A percentile compares a stretch with the other conserved stretches of the same genome.
Evolutionary conservation across 768 basidiomycete genomes (phyloP).

Genomic region (Tricholoma terreum): DNA sequence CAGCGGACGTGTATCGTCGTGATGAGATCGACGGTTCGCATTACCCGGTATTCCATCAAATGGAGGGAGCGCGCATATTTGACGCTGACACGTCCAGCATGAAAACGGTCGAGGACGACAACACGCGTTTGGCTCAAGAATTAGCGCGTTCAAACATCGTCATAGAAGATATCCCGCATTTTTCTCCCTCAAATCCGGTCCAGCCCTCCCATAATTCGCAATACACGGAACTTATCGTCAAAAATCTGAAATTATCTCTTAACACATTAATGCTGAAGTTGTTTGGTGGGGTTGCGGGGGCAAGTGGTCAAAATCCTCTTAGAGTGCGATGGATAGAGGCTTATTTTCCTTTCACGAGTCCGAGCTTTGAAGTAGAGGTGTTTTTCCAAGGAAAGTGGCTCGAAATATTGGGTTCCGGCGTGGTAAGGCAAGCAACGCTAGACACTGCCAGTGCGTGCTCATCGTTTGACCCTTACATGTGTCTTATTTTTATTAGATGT

Average conservation of each 20-base stretch:
- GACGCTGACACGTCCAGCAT: slow-evolving; percentile 52
- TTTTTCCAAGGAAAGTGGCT: slow-evolving; percentile 96
- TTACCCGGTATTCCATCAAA: slow-evolving; percentile 98
- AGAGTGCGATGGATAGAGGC: slow-evolving; percentile 96
- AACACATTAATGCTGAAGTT: slow-evolving; percentile 82
- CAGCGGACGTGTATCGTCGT: slow-evolving; percentile 95
- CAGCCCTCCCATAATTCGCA: slow-evolving; percentile 75
- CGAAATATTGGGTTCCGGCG: slow-evolving; percentile 92
- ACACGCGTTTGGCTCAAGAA: slow-evolving; percentile 53
- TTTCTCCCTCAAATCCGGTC: slow-evolving; percentile 73
- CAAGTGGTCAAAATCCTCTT: slow-evolving; percentile 63
- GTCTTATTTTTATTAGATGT: slow-evolving; percentile 49
- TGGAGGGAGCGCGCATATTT: slow-evolving; percentile 91
- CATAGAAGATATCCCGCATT: slow-evolving; percentile 82
- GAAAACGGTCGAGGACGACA: slow-evolving; percentile 69
- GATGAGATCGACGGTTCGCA: slow-evolving; percentile 98
- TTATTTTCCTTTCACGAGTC: slow-evolving; percentile 96
- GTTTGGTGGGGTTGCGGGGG: slow-evolving; percentile 62
- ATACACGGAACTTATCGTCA: slow-evolving; percentile 70
- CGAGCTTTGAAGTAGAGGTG: slow-evolving; percentile 97
- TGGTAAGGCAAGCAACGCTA: slow-evolving; percentile 85
- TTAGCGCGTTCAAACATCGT: slow-evolving; percentile 73
- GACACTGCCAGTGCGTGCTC: slow-evolving; percentile 73
- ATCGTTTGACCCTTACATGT: slow-evolving; percentile 17
- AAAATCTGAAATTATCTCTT: slow-evolving; percentile 85